A percentile compares a stretch with the other conserved stretches of the same genome.
Conservation (phyloP, 2,329 filamentous ascomycete genomes). For the Juglanconis oblonga region DNA sequence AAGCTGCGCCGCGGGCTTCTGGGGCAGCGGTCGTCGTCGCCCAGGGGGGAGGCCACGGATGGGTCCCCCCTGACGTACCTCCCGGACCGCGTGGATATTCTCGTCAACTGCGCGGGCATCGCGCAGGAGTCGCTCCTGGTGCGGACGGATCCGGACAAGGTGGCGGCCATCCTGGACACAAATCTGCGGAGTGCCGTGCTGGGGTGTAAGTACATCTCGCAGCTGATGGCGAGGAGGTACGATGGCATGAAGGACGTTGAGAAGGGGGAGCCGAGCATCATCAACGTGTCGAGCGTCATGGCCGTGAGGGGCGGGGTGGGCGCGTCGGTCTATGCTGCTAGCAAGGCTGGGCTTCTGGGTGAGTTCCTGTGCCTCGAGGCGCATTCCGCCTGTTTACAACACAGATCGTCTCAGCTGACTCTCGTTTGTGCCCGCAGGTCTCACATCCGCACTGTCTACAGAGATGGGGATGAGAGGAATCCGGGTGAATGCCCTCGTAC, state of each 20-base stretch:
- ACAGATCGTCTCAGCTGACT: too few species aligned
- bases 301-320: constrained; percentile 67
- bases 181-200: constrained; percentile 69
- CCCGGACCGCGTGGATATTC: constrained; percentile 42
- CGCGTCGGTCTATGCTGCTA: constrained; percentile 69
- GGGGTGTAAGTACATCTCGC: constrained; percentile 53
- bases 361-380: constrained; percentile 23
- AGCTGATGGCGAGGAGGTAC: constrained; percentile 39
- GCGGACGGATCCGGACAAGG: constrained; percentile 44
- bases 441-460: constrained; percentile 64
- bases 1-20: not conserved
- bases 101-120: constrained; percentile 80
- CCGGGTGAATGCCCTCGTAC: constrained; percentile 76
- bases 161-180: constrained; percentile 60
- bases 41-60: too few species aligned
- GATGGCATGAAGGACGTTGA: constrained; percentile 22
- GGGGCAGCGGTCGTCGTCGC: not conserved
- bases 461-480: constrained; percentile 62
- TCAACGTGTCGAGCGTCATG: constrained; percentile 78
- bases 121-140: constrained; percentile 64
- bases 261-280: constrained; percentile 53
- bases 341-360: constrained; percentile 77
- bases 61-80: not conserved
- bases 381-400: too few species aligned
- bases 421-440: constrained; percentile 39